Evolutionary conservation across 2,329 filamentous ascomycete species (phyloP).

Genomic region (Fusarium phyllophilum): DNA sequence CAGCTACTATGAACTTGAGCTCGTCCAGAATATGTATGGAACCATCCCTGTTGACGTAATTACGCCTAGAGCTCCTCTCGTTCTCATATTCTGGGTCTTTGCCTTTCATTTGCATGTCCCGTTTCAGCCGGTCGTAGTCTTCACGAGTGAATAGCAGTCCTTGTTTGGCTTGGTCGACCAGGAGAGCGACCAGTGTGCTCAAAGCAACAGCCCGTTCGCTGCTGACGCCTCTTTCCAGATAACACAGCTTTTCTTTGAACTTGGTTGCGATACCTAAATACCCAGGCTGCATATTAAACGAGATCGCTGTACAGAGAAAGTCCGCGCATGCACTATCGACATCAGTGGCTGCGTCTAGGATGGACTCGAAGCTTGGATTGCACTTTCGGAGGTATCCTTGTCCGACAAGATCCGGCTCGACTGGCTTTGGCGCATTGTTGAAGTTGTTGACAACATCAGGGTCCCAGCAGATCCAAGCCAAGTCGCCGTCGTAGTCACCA

Average conservation of each 20-base stretch:
- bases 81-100: conserved; percentile 58
- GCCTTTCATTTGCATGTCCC: conserved; percentile 37
- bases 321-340: conserved; percentile 49
- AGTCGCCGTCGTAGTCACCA: conserved; percentile 84
- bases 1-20: conserved; percentile 66
- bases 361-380: conserved; percentile 56
- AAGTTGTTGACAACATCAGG: conserved; percentile 73
- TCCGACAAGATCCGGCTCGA: conserved; percentile 55
- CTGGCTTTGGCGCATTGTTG: conserved; percentile 59
- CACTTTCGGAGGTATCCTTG: conserved; percentile 61
- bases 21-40: conserved; percentile 68
- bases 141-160: conserved; percentile 58
- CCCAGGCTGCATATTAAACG: conserved; percentile 66
- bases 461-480: conserved; percentile 83
- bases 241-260: conserved; percentile 71
- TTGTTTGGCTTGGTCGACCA: conserved; percentile 69
- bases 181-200: conserved; percentile 61
- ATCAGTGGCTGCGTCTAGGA: conserved; percentile 47
- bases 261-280: conserved; percentile 72
- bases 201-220: conserved; percentile 57
- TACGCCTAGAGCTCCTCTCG: conserved; percentile 43
- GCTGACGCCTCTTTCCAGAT: conserved; percentile 63
- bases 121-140: conserved; percentile 17
- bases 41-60: conserved; percentile 26
- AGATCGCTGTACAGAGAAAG: conserved; percentile 65